These are phyloP conservation scores for Ampelomyces quisqualis DNA, from an alignment of 2,329 filamentous ascomycete genomes.

Conservation along the genomic window DNA sequence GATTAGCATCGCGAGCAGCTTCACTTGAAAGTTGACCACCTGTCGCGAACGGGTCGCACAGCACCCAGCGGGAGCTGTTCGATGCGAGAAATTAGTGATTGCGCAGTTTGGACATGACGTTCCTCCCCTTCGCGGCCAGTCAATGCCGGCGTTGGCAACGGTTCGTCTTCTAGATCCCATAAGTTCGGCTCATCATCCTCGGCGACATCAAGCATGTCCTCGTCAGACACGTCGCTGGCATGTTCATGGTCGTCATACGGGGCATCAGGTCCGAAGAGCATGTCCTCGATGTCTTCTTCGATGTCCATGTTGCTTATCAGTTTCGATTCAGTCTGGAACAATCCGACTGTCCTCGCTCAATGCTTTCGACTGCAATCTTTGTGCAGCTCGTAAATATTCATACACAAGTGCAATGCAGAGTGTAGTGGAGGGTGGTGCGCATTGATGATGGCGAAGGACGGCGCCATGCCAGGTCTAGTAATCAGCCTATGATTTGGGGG, in stretches of 20 bases:
- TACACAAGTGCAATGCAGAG: too few relatives aligned
- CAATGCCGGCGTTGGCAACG: conserved; percentile 1
- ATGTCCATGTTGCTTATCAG: conserved; percentile 24
- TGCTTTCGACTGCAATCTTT: too few relatives aligned
- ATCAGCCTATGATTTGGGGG: too few relatives aligned
- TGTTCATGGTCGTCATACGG: conserved; percentile 21
- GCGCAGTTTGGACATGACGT: background rate
- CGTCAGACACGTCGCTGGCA: conserved; percentile 17
- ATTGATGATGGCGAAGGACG: too few relatives aligned
- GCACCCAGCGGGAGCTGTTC: background rate
- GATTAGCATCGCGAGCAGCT: conserved; percentile 5
- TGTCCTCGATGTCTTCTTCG: conserved; percentile 28
- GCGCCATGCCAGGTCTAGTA: too few relatives aligned
- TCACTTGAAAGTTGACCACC: too few relatives aligned
- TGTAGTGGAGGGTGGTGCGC: too few relatives aligned
- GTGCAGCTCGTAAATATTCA: too few relatives aligned
- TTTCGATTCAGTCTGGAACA: background rate
- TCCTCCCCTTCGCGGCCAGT: background rate
- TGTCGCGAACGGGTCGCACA: conserved; percentile 10
- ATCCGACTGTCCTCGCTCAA: too few relatives aligned
- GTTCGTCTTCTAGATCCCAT: conserved; percentile 11
- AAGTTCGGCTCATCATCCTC: conserved; percentile 6
- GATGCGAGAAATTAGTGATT: background rate
- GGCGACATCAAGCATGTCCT: conserved; percentile 25
- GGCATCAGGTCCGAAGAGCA: conserved; percentile 28